Conservation (phyloP, 768 basidiomycete species). For the Xanthoconium stramineum region DNA sequence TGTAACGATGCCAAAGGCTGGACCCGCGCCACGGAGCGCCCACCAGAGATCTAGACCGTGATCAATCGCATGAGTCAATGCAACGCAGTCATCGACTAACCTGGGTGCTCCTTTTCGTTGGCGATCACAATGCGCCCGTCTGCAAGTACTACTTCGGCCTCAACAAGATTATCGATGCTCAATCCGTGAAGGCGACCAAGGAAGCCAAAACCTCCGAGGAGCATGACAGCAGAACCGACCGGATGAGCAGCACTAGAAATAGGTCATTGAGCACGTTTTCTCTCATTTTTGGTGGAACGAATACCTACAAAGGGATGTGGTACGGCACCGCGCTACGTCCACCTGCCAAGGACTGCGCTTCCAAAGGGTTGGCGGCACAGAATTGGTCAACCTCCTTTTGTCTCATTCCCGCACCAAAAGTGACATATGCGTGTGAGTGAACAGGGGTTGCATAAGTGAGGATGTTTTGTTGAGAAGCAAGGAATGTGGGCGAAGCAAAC, state of each 20-base stretch:
- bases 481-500: constrained; percentile 34
- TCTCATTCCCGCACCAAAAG: constrained; percentile 81
- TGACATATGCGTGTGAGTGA: constrained; percentile 72
- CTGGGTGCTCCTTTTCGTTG: constrained; percentile 68
- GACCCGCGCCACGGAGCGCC: constrained; percentile 82
- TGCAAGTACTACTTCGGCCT: constrained; percentile 88
- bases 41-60: constrained; percentile 71
- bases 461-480: constrained; percentile 36
- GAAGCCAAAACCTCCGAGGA: constrained; percentile 88
- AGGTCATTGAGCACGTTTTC: constrained; percentile 2
- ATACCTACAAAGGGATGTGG: constrained; percentile 71
- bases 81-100: constrained; percentile 34
- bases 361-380: constrained; percentile 65
- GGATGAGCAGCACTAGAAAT: constrained; percentile 70
- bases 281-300: constrained; percentile 4
- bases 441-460: constrained; percentile 55
- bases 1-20: constrained; percentile 79
- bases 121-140: constrained; percentile 83
- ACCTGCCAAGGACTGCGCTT: constrained; percentile 51
- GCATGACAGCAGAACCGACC: constrained; percentile 74
- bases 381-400: constrained; percentile 83
- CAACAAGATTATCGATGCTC: constrained; percentile 86
- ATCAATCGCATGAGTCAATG: not conserved
- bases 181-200: constrained; percentile 79
- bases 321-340: constrained; percentile 62